A percentile compares a stretch with the other conserved stretches of the same genome.
Conservation (phyloP, 2,329 filamentous ascomycete species). For the Sordariomycetes sp. region DNA sequence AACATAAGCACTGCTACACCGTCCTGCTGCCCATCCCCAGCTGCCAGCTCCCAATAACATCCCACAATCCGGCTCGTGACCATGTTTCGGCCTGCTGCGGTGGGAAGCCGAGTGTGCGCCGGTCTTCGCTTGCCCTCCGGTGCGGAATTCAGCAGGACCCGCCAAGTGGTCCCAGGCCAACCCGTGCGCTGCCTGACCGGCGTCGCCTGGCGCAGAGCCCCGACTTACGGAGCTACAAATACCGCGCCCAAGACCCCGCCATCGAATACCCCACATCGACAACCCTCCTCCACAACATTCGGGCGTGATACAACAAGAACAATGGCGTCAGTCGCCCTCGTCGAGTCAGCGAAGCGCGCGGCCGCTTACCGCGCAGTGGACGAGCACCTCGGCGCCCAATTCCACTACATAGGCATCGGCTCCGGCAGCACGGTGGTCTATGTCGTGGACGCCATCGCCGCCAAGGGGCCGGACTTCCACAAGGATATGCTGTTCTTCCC, state of each 20-base stretch:
- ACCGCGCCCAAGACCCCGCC: not conserved
- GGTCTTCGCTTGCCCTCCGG: not conserved
- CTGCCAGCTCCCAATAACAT: not conserved
- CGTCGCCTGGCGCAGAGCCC: not conserved
- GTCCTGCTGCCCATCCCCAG: no score
- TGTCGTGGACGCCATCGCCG: constrained; percentile 70
- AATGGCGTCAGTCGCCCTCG: constrained; percentile 29
- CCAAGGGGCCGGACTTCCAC: constrained; percentile 42
- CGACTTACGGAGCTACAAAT: not conserved
- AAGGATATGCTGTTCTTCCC: constrained; percentile 73
- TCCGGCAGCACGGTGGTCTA: constrained; percentile 76
- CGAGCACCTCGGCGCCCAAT: constrained; percentile 55
- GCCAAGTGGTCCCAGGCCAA: not conserved
- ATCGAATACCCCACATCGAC: not conserved
- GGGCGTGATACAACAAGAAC: constrained; percentile 8
- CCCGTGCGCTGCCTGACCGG: not conserved
- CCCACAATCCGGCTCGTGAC: not conserved
- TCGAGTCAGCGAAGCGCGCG: constrained; percentile 65
- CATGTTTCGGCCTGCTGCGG: not conserved
- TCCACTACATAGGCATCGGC: constrained; percentile 65
- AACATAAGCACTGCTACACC: no score
- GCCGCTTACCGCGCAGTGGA: constrained; percentile 65
- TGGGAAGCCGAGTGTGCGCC: not conserved
- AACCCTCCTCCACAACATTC: not conserved
- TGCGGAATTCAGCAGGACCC: constrained; percentile 19